phyloP scores from a whole-genome alignment of 2,329 filamentous ascomycete genomes.

The Truncatella angustata region DNA sequence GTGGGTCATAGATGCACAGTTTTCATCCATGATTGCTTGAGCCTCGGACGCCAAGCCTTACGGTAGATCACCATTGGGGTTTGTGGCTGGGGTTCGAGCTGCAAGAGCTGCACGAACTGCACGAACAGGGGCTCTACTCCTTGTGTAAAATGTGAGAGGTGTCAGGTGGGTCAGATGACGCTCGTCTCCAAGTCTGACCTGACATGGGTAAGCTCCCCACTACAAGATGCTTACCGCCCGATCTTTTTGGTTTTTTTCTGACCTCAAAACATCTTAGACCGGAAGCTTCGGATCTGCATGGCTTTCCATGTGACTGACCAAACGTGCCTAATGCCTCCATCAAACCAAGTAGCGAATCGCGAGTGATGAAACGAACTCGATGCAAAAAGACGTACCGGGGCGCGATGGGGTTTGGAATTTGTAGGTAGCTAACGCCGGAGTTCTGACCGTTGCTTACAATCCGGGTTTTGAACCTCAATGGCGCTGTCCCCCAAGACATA shows the following conservation, averaged over 20 bases:
- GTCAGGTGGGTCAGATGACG: constrained; percentile 8
- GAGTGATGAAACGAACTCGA: not conserved
- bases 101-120: too few relatives aligned
- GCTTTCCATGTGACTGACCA: constrained; percentile 1
- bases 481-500: not conserved
- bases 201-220: not conserved
- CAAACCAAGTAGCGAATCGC: not conserved
- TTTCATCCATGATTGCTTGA: not conserved
- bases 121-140: not conserved
- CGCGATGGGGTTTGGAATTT: not conserved
- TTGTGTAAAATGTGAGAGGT: too few relatives aligned
- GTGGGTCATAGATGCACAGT: not conserved
- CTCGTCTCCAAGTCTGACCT: not conserved
- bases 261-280: not conserved
- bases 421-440: not conserved
- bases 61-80: constrained; percentile 1
- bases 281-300: constrained; percentile 8
- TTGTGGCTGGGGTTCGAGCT: not conserved
- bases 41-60: not conserved
- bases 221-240: not conserved
- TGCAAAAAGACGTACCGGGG: not conserved
- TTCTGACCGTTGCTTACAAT: not conserved
- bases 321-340: not conserved
- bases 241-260: not conserved
- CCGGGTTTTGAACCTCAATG: not conserved